These are phyloP conservation scores for Thymus mandschuricus DNA, from an alignment of 257 asterid genomes.

Conservation along the genomic window DNA sequence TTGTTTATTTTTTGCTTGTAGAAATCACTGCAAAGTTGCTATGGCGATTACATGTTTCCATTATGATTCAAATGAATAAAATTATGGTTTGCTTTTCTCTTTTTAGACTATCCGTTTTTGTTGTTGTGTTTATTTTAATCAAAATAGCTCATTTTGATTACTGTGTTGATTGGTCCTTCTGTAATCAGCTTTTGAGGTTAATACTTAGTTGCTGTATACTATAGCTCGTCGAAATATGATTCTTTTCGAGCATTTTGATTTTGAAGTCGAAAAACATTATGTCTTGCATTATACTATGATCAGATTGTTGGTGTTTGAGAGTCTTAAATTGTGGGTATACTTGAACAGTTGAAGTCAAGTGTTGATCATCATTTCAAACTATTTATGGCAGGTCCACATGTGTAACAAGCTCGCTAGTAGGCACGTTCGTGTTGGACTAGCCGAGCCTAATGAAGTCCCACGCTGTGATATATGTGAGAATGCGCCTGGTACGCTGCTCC, in stretches of 20 bases:
- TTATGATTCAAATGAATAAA: not conserved
- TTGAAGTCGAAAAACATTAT: not conserved
- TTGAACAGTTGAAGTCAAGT: not conserved
- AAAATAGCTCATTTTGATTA: not conserved
- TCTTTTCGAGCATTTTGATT: not conserved
- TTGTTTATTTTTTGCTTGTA: not conserved
- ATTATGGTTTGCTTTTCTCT: not conserved
- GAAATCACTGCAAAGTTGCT: not conserved
- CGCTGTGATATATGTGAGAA: constrained; percentile 93
- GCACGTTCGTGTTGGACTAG: constrained; percentile 92
- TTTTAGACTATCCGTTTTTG: not conserved
- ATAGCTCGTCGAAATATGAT: not conserved
- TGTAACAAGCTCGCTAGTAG: constrained; percentile 97
- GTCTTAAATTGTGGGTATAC: not conserved
- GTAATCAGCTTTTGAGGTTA: too few species aligned
- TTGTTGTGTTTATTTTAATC: not conserved
- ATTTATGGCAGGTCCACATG: constrained; percentile 71
- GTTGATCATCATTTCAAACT: not conserved
- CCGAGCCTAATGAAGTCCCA: constrained; percentile 76
- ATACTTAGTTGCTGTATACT: not conserved
- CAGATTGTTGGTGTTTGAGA: not conserved
- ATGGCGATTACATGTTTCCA: not conserved
- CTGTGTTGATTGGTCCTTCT: too few species aligned
- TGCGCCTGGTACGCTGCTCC: constrained; percentile 76
- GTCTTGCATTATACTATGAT: not conserved